These are phyloP conservation scores for Madurella mycetomatis DNA, from an alignment of 2,329 filamentous ascomycete species.

Conservation along the genomic window DNA sequence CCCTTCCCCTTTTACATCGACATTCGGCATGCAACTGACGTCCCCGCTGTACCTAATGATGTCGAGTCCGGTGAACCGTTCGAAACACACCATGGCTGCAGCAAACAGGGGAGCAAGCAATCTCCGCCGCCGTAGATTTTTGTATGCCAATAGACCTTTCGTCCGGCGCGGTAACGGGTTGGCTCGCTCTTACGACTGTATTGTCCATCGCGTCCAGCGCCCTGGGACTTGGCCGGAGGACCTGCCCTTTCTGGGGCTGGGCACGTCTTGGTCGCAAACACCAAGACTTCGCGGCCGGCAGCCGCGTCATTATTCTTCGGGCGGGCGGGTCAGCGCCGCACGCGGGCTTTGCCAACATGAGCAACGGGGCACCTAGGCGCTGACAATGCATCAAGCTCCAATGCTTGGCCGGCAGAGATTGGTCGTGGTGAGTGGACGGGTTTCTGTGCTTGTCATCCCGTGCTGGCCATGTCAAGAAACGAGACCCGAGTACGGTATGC, in stretches of 20 bases:
- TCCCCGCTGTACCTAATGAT: too few relatives aligned
- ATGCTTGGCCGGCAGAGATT: background rate
- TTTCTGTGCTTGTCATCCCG: too few relatives aligned
- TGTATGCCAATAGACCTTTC: background rate
- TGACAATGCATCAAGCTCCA: slow-evolving; percentile 2
- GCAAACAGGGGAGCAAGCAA: too few relatives aligned
- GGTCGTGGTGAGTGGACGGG: background rate
- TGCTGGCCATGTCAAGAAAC: background rate
- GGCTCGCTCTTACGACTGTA: background rate
- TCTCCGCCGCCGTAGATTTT: background rate
- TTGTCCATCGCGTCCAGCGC: background rate
- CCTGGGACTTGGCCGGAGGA: slow-evolving; percentile 3
- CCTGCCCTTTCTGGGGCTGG: slow-evolving; percentile 13
- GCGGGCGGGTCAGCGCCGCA: slow-evolving; percentile 1
- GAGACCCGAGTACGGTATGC: background rate
- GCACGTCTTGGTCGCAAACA: background rate
- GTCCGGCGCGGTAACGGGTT: background rate
- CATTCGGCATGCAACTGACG: too few relatives aligned
- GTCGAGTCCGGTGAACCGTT: too few relatives aligned
- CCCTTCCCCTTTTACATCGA: too few relatives aligned
- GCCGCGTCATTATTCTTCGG: slow-evolving; percentile 1
- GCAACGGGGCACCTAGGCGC: background rate
- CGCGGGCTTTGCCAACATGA: background rate
- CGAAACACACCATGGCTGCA: too few relatives aligned
- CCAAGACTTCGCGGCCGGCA: background rate